These are phyloP conservation scores for Didymella keratinophila DNA, from an alignment of 2,329 filamentous ascomycete species.

Conservation along the genomic window DNA sequence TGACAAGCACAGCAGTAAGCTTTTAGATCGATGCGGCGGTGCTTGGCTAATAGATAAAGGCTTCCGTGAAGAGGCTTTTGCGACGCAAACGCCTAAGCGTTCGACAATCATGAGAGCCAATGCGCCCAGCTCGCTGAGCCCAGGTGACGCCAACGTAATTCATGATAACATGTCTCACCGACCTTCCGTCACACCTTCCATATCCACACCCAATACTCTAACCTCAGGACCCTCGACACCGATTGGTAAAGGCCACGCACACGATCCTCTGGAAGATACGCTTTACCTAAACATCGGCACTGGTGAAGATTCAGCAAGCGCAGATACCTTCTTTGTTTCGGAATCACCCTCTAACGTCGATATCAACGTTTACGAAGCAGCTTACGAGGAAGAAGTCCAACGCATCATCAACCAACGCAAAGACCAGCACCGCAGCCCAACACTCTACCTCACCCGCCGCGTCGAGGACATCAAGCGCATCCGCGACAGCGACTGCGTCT, in stretches of 20 bases:
- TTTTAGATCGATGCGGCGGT: too few species aligned
- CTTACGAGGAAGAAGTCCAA: conserved; percentile 83
- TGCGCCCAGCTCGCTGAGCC: conserved; percentile 32
- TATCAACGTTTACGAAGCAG: conserved; percentile 86
- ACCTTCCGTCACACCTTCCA: conserved; percentile 35
- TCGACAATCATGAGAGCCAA: conserved; percentile 22
- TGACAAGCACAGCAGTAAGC: conserved; percentile 39
- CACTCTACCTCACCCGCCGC: conserved; percentile 64
- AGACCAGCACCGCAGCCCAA: conserved; percentile 54
- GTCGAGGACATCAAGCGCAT: conserved; percentile 56
- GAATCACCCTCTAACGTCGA: conserved; percentile 87
- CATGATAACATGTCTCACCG: conserved; percentile 45
- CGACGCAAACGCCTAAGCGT: conserved; percentile 15
- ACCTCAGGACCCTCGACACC: conserved; percentile 41
- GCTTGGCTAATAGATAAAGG: conserved; percentile 7
- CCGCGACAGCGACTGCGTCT: conserved; percentile 44
- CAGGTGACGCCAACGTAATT: conserved; percentile 38
- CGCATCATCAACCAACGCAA: conserved; percentile 66
- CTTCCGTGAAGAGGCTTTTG: conserved; percentile 19
- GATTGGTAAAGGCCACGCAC: conserved; percentile 64
- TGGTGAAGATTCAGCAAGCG: conserved; percentile 55
- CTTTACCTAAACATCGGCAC: conserved; percentile 80
- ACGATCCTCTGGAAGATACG: conserved; percentile 69
- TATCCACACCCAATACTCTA: conserved; percentile 27
- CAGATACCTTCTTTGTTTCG: conserved; percentile 66